Evolutionary conservation across 208 protist species (phyloP), one percentile per base, ranked within the genome.

Genomic region (Trypanosoma cruzi): DNA sequence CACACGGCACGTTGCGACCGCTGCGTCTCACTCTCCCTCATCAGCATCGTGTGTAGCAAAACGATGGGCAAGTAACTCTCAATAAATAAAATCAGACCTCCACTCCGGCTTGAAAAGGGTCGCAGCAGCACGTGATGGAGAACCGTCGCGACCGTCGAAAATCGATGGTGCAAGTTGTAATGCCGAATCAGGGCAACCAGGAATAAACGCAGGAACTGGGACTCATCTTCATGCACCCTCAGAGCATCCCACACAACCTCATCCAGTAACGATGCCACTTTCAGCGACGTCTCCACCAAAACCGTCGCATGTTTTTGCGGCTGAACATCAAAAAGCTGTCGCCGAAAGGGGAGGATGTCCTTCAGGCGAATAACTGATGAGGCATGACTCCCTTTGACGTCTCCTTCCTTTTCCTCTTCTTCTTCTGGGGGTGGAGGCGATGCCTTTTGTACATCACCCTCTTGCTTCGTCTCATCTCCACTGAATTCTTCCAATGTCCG

Each of bases 41-140:
- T 29, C 29, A 89, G 75, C 75, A 94, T 72, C 2, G 80, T 49
- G 58, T 94, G 88, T 24, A 84, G 71, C n/a, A 90, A 60, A 11
- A 81, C 61, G n/a, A 84, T 63, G 14, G 78, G 75, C 14, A 94
- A 54, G 49, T 88, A 64, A 13, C 34, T 50, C 56, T 77, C 83
- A 28, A 68, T 75, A 36, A 82, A 61, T 16, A 28, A 36, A n/a
- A 64, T 46, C n/a, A 66, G 59, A 67, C 52, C 64, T 14, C 71
- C 54, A 42, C 60, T 46, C 14, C 52, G 24, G 20, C 16, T 28
- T 11, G 32, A 5, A 34, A 31, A 46, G 18, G 29, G 31, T 24
- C 24, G 64, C 29, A 59, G 61, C n/a, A 79, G 53, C 16, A 73
- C 5, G 36, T 29, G 54, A 26, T 31, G 36, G 31, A 70, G 66